Evolutionary conservation across 495 filamentous ascomycete genomes (phyloP).

Genomic region (Penicillium cataractarum): DNA sequence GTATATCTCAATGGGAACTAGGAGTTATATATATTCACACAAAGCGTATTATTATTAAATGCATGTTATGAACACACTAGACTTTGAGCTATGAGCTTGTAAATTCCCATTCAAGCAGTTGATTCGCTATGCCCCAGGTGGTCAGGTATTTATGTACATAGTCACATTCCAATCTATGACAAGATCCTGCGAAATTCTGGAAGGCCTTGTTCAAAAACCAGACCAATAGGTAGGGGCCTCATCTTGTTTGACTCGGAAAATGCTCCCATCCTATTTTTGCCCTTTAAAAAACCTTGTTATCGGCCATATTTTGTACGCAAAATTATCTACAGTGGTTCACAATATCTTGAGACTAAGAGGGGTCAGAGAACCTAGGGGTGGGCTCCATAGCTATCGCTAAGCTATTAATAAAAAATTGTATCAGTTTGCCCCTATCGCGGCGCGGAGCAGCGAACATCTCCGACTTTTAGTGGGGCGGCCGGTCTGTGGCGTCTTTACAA

Average conservation of each 20-base stretch:
- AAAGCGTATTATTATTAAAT: no score
- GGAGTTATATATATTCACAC: no score
- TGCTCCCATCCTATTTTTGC: not conserved
- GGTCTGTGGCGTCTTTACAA: not conserved
- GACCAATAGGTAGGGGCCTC: not conserved
- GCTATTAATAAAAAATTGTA: not conserved
- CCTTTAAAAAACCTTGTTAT: not conserved
- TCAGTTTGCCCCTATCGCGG: not conserved
- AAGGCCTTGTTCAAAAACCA: not conserved
- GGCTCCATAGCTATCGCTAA: not conserved
- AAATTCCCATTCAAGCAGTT: no score
- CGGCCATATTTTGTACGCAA: not conserved
- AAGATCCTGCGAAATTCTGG: not conserved
- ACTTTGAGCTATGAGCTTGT: no score
- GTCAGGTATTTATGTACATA: no score
- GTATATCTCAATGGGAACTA: no score
- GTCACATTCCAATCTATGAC: no score
- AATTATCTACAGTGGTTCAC: not conserved
- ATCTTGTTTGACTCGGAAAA: no score
- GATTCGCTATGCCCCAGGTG: no score
- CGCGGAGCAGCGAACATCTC: constrained; percentile 4
- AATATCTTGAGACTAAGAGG: not conserved
- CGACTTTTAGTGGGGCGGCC: constrained; percentile 7
- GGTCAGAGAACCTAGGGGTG: no score
- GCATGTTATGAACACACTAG: no score